Conservation (phyloP, 164 flowering plant genomes). For the Berberis thunbergii region DNA sequence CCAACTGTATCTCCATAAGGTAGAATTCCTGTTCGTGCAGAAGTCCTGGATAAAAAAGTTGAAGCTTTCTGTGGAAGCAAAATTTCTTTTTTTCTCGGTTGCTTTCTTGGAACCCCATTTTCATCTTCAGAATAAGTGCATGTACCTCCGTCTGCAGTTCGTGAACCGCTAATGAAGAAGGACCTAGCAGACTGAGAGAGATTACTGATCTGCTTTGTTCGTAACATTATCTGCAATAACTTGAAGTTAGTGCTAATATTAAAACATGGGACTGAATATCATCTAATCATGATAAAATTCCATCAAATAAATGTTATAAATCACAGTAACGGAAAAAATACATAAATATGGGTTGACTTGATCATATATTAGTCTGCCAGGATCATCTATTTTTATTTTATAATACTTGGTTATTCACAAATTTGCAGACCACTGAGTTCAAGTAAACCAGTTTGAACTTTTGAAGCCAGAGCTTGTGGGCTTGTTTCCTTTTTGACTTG, state of each 20-base stretch:
- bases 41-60: neutral
- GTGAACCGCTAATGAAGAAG: constrained; percentile 65
- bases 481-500: no score
- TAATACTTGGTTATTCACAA: no score
- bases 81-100: constrained; percentile 24
- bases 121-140: constrained; percentile 58
- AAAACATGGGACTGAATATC: no score
- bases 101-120: constrained; percentile 31
- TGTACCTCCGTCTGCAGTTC: constrained; percentile 46
- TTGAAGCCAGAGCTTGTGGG: no score
- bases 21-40: constrained; percentile 19
- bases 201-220: constrained; percentile 70
- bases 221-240: constrained; percentile 56
- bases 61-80: constrained; percentile 20
- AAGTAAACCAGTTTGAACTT: no score
- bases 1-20: neutral
- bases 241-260: neutral
- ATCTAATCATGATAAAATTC: no score
- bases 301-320: no score
- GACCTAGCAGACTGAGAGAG: constrained; percentile 76
- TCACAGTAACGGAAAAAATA: no score
- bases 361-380: no score
- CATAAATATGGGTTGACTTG: no score
- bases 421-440: no score
- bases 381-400: no score